Base-by-base conservation (phyloP, 2,329 filamentous ascomycete species). In the Ambrosiella beaveri region DNA sequence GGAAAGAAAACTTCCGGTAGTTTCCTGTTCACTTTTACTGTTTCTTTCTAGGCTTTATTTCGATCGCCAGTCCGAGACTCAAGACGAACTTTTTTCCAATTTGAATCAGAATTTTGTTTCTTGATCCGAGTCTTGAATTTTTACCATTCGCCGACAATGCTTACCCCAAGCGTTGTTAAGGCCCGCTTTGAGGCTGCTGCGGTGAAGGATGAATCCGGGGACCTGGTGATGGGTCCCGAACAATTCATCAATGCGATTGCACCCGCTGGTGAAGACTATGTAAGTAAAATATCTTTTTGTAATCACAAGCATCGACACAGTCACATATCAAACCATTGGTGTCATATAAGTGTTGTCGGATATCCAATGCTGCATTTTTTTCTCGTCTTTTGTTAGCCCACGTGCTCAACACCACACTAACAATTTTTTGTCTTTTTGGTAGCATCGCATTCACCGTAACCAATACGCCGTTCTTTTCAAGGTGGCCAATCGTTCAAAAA, bases 371-470 rank as follows among this genome's bases (percentile, higher is more conserved):
- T 27, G 27, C 5, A 27, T 38, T 54, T 38, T 39, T 54, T 37
- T 39, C 35, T 15, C 51, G n/a, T 12, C 51, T 27, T 27, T 27
- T 27, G 27, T 27, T 27, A 27, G 7, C 35, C 39, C 51, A 54
- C 51, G 38, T 15, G n/a, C 36, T 15, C 27, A 54, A n/a, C 13
- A 15, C n/a, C 38, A 17, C 35, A 15, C 40, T 56, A 38, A 19
- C 27, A 47, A 52, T 41, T 50, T 36, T n/a, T 1, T 35, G 50
- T 65, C 62, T 62, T 41, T 47, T 35, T 50, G 47, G 64, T 67
- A 97, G 91, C 90, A 95, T 76, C 98, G 98, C 72, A 97, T 98
- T 75, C 88, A 89, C 73, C 84, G 91, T 64, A 86, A 95, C 65
- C 93, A 97, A 70, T 98, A 96, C 72, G 84, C 84, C 56, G 86